Evolutionary conservation across 805 yeast species (phyloP).

Genomic region (Naumovozyma castellii): DNA sequence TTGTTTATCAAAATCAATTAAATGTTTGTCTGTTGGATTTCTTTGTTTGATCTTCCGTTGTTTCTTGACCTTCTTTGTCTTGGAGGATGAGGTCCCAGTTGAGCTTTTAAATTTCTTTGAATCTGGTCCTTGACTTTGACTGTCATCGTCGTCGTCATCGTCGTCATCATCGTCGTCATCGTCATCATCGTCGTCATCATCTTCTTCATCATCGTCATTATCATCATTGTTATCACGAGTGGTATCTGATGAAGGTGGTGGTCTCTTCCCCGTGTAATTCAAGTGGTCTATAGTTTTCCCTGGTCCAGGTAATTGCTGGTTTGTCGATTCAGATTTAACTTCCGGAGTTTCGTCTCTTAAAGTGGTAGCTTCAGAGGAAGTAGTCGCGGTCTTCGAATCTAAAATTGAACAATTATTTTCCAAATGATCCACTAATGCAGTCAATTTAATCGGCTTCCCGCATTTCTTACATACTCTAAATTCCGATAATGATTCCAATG

Average conservation of each 20-base stretch:
- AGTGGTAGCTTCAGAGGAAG: not conserved
- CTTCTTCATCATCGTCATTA: slow-evolving; percentile 6
- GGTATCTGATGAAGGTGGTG: not conserved
- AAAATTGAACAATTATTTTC: slow-evolving; percentile 15
- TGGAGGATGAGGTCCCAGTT: slow-evolving; percentile 4
- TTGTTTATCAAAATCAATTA: slow-evolving; percentile 79
- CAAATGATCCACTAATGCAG: slow-evolving; percentile 23
- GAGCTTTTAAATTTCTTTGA: slow-evolving; percentile 8
- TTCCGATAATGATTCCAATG: slow-evolving; percentile 13
- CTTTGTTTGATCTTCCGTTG: slow-evolving; percentile 37
- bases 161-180: slow-evolving; percentile 7
- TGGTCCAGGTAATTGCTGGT: not conserved
- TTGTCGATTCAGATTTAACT: not conserved
- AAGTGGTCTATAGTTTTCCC: not conserved
- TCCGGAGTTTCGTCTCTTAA: not conserved
- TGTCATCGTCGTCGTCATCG: slow-evolving; percentile 5
- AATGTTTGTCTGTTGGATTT: slow-evolving; percentile 63
- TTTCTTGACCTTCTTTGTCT: slow-evolving; percentile 15
- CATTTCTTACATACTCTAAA: slow-evolving; percentile 28
- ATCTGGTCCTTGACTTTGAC: slow-evolving; percentile 10
- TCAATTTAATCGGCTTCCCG: slow-evolving; percentile 24
- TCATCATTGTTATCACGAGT: slow-evolving; percentile 5
- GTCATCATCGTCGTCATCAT: slow-evolving; percentile 6
- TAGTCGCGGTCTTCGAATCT: not conserved
- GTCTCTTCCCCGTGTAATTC: not conserved